A percentile compares a stretch with the other conserved stretches of the same genome.
Conservation (phyloP, 139 green algal species). For the Protoeuglena noctilucae region DNA sequence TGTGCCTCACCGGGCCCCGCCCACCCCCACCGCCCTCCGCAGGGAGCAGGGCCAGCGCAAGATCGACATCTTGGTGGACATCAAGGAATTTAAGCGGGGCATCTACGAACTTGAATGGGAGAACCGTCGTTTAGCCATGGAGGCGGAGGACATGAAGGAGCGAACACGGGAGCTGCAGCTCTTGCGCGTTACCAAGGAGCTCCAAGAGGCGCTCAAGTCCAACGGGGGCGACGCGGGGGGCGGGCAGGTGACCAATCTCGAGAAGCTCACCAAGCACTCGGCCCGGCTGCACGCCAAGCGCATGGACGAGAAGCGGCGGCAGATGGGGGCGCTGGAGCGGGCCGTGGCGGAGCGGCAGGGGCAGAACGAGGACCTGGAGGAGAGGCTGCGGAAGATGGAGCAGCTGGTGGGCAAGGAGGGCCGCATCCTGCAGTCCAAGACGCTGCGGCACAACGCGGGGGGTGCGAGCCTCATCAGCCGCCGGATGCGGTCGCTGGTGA, state of each 20-base stretch:
- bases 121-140: slow-evolving; percentile 26
- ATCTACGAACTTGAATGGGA: slow-evolving; percentile 60
- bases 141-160: slow-evolving; percentile 37
- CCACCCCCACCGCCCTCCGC: background rate
- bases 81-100: slow-evolving; percentile 63
- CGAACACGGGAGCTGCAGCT: slow-evolving; percentile 55
- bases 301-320: slow-evolving; percentile 14
- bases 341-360: slow-evolving; percentile 12
- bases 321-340: slow-evolving; percentile 12
- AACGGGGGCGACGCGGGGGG: slow-evolving; percentile 19
- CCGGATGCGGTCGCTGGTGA: slow-evolving; percentile 32
- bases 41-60: slow-evolving; percentile 11
- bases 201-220: slow-evolving; percentile 27
- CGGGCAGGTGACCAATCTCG: slow-evolving; percentile 15
- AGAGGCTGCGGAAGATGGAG: slow-evolving; percentile 9
- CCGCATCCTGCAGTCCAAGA: background rate
- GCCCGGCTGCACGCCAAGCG: slow-evolving; percentile 20
- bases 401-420: background rate
- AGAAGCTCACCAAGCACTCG: slow-evolving; percentile 27
- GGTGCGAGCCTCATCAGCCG: background rate
- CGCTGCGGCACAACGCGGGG: background rate
- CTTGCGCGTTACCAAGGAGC: slow-evolving; percentile 47
- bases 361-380: slow-evolving; percentile 18
- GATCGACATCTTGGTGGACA: slow-evolving; percentile 34
- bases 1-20: background rate